Conservation (phyloP, 257 asterid species). For the Galeopsis tetrahit region DNA sequence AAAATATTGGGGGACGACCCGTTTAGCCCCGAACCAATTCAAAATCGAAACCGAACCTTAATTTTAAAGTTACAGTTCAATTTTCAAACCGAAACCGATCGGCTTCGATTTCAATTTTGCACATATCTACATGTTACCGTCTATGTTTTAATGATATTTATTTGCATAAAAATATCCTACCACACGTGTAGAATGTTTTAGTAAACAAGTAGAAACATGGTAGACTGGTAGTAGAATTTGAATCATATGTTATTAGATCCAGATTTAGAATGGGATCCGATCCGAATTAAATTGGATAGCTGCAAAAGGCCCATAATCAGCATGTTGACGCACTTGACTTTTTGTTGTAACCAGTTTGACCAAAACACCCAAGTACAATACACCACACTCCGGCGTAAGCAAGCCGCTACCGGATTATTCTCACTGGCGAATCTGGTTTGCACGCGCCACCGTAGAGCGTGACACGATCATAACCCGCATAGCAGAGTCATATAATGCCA, state of each 20-base stretch:
- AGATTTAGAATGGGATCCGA: not conserved
- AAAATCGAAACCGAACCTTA: too few relatives aligned
- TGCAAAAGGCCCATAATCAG: not conserved
- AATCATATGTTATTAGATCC: not conserved
- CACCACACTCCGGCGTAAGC: not conserved
- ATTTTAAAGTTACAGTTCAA: too few relatives aligned
- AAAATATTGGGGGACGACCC: too few relatives aligned
- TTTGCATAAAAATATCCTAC: too few relatives aligned
- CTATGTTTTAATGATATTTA: too few relatives aligned
- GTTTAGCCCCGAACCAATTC: too few relatives aligned
- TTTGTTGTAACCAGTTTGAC: not conserved
- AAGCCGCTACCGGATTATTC: constrained; percentile 3
- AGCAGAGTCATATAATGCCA: constrained; percentile 12
- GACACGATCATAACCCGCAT: not conserved
- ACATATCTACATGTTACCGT: too few relatives aligned
- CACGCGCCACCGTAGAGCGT: constrained; percentile 49
- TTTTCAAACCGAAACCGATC: too few relatives aligned
- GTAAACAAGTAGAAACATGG: too few relatives aligned
- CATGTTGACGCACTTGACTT: not conserved
- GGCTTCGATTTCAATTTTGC: too few relatives aligned
- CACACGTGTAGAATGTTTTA: too few relatives aligned
- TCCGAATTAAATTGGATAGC: not conserved
- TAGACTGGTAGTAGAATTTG: not conserved
- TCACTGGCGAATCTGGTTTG: constrained; percentile 3
- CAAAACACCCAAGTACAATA: not conserved